Conservation (phyloP, 371 early-diverging fungal species). For the Mucor ambiguus region DNA sequence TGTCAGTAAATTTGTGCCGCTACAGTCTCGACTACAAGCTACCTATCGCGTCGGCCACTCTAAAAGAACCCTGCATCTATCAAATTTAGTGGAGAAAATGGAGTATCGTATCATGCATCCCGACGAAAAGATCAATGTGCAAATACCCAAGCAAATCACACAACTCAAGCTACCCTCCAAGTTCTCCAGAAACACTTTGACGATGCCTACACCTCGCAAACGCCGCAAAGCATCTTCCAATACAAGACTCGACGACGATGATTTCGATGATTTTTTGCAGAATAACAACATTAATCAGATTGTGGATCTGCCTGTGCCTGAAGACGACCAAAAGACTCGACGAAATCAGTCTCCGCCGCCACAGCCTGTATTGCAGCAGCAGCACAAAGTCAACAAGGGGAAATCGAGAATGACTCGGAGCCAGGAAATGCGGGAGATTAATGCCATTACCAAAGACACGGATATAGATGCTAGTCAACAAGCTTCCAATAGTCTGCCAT, state of each 20-base stretch:
- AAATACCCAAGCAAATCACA: background rate
- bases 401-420: background rate
- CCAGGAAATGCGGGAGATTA: background rate
- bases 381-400: background rate
- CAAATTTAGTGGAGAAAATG: conserved; percentile 24
- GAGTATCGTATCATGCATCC: conserved; percentile 40
- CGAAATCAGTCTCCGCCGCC: background rate
- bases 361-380: background rate
- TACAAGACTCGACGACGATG: conserved; percentile 1
- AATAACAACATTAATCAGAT: conserved; percentile 4
- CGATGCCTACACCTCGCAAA: background rate
- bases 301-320: background rate
- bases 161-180: conserved; percentile 10
- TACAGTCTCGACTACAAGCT: conserved; percentile 13
- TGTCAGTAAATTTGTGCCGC: conserved; percentile 22
- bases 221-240: background rate
- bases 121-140: background rate
- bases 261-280: conserved; percentile 12
- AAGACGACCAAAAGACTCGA: background rate
- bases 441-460: background rate
- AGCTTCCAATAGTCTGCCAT: background rate
- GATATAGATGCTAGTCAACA: background rate
- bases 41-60: conserved; percentile 31
- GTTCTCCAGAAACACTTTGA: background rate
- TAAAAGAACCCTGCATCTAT: conserved; percentile 27